A percentile compares a stretch with the other conserved stretches of the same genome.
These are phyloP conservation scores for Boletus tomentosulus DNA, from an alignment of 768 basidiomycete genomes.

Conservation along the genomic window DNA sequence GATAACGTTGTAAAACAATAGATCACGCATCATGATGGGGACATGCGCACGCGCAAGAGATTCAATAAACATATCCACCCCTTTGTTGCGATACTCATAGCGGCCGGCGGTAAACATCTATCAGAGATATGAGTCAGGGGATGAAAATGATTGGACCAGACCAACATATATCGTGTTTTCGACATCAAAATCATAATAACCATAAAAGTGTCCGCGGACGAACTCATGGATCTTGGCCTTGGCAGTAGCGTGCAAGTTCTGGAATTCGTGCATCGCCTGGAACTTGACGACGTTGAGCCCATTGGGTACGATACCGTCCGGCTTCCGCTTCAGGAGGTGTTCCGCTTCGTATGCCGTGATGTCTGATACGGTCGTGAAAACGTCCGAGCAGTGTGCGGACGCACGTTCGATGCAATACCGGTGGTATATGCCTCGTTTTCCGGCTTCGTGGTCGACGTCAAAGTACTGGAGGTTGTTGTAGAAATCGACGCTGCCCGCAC, in stretches of 20 bases:
- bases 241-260: slow-evolving; percentile 86
- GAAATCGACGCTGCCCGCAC: slow-evolving; percentile 96
- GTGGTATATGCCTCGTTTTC: slow-evolving; percentile 98
- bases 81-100: slow-evolving; percentile 99
- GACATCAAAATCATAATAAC: slow-evolving; percentile 93
- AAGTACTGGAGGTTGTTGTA: slow-evolving; percentile 99
- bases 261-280: slow-evolving; percentile 99
- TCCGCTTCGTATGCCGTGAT: slow-evolving; percentile 98
- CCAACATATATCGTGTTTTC: slow-evolving; percentile 84
- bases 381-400: slow-evolving; percentile 92
- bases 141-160: not conserved
- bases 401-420: slow-evolving; percentile 96
- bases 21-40: not conserved
- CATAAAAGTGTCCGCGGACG: slow-evolving; percentile 96
- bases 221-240: slow-evolving; percentile 99
- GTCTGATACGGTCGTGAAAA: slow-evolving; percentile 97
- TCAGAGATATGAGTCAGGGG: slow-evolving; percentile 5
- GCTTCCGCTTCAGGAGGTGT: slow-evolving; percentile 95
- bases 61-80: slow-evolving; percentile 99
- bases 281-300: slow-evolving; percentile 99
- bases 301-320: slow-evolving; percentile 94
- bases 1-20: not conserved
- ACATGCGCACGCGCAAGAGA: slow-evolving; percentile 72
- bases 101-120: slow-evolving; percentile 99
- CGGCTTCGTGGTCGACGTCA: slow-evolving; percentile 98